Evolutionary conservation across 2,329 filamentous ascomycete genomes (phyloP).

Genomic region (Neopestalotiopsis clavispora): DNA sequence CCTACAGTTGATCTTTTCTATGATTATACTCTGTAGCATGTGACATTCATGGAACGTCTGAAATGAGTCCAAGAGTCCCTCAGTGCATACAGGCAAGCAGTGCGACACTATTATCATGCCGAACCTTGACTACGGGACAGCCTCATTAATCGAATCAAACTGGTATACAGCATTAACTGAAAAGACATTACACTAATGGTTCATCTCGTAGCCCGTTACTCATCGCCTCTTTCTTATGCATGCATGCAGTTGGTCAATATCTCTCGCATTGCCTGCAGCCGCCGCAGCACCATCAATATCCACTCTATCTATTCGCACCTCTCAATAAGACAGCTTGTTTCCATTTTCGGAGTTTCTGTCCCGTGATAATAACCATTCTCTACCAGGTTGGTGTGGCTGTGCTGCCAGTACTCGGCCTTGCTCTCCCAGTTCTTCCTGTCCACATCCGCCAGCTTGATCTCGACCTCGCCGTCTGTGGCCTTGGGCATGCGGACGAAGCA

Average conservation of each 20-base stretch:
- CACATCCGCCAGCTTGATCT: constrained; percentile 73
- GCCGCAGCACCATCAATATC: not conserved
- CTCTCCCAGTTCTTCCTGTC: constrained; percentile 73
- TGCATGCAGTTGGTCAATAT: not conserved
- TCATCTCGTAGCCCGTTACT: not conserved
- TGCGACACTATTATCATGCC: too few relatives aligned
- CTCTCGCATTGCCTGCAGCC: not conserved
- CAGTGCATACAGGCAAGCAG: too few relatives aligned
- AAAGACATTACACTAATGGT: not conserved
- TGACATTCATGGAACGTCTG: not conserved
- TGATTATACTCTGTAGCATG: not conserved
- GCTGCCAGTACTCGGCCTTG: constrained; percentile 73
- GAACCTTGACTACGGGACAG: not conserved
- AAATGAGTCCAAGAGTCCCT: too few relatives aligned
- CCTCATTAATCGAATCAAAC: not conserved
- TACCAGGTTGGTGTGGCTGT: constrained; percentile 66
- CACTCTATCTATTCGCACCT: not conserved
- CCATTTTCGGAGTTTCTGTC: constrained; percentile 27
- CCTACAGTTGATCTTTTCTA: not conserved
- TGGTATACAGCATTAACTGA: not conserved
- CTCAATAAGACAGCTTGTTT: constrained; percentile 32
- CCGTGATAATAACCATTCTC: constrained; percentile 69
- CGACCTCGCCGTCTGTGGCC: constrained; percentile 40
- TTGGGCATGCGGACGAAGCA: constrained; percentile 67
- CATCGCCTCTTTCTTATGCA: not conserved